Base-by-base conservation (phyloP, 169 alveolate species). In the Perkinsus marinus region DNA sequence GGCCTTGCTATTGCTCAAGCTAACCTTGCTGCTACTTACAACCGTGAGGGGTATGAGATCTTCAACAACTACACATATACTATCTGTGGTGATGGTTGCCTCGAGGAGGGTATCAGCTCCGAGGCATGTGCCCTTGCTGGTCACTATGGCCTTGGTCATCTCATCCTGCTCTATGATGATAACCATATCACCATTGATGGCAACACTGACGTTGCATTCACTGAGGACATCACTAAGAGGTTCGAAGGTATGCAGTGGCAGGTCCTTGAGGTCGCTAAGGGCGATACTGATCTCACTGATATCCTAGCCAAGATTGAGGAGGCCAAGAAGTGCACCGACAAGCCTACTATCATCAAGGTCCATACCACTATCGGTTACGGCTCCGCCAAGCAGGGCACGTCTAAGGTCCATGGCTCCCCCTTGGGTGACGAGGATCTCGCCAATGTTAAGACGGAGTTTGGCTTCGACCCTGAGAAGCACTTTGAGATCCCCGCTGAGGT, bases 111-210 rank as follows among this genome's bases (percentile, higher is more conserved):
- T 38, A 94, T 96, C 39, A 92, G 95, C 91, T 93, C 94, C 92
- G 97, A 96, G 93, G 96, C 97, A 16, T 95, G 96, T 91, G 94
- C 97, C 38, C 39, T 96, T 46, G 97, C 97, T 0, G 97, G 97
- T 0, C 96, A 95, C 69, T 92, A 93, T 90, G 95, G 95, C 16
- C 93, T 96, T 93, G 95, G 94, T 38, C 92, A 95, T 38, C 94
- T 96, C 90, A 96, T 95, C 46, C 95, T 94, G 39, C 89, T 96
- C 90, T 96, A 95, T 91, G 97, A 96, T 93, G 95, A 93, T 37
- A 96, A 96, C 91, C 93, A 94, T 68, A 93, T 96, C 68, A 96
- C 97, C 39, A 95, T 96, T 43, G 97, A 96, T 90, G 96, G 97
- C 19, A 92, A 92, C 89, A 94, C 96, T 39, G 93, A 93, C 36